Base-by-base conservation (phyloP, 495 filamentous ascomycete species). In the Neurospora cerealis region DNA sequence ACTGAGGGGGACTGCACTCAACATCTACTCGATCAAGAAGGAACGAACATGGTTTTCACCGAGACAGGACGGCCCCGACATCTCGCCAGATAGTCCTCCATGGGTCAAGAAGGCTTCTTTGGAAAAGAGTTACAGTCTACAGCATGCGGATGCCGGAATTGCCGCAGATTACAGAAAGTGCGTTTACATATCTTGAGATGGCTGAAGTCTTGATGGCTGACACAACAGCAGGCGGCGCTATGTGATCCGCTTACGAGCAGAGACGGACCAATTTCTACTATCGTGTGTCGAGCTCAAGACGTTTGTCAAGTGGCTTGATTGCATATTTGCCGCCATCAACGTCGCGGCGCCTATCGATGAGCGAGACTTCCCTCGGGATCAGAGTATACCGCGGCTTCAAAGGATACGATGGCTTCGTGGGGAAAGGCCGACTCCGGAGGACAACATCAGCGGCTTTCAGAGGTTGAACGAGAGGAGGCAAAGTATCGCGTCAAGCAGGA, bases 121-220 rank as follows among this genome's bases (percentile, higher is more conserved):
- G 40, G 78, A 90, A 46, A 84, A 80, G 77, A 86, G 82, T 69
- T 92, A 90, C 78, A 88, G 87, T 39, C 82, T 92, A 34, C 87
- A 91, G 69, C 85, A 91, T 75, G 90, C 89, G 39, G 90, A 92
- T 78, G 86, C 89, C 44, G 90, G 90, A 17, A 84, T 91, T 37
- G 90, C 90, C 13, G 82, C 85, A 17, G 90, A 92, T 80, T 89
- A 90, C 77, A 79, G 83, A 73, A 90, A 91, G 84, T 88, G 79
- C 70, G 81, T 81, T 73, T 15, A 62, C 71, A 28, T 19, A 11
- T 39, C 70, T 54, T 28, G 42, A 19, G 28, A 37, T 34, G 5
- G 9, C 39, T 24, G 32, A 32, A 38, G 32, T 60, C 17, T 62
- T 17, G 44, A 48, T 66, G 46, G 73, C 36, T 74, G 37, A 34